These are phyloP conservation scores for Aspergillus ochraceus DNA, from an alignment of 2,329 filamentous ascomycete species.

Conservation along the genomic window DNA sequence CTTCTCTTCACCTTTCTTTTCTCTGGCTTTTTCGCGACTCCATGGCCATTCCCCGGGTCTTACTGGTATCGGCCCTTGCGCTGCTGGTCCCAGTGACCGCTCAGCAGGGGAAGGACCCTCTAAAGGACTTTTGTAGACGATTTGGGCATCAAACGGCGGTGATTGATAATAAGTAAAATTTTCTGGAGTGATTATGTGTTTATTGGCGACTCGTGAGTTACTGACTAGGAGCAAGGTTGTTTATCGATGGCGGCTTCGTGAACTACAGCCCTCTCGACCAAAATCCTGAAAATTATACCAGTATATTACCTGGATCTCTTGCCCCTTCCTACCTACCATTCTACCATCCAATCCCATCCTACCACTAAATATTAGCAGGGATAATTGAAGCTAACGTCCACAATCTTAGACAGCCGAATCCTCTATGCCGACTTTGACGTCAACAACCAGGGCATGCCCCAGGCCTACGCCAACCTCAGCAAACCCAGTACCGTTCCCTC, in stretches of 20 bases:
- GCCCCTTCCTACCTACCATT: background rate
- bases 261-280: slow-evolving; percentile 6
- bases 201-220: background rate
- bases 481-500: slow-evolving; percentile 1
- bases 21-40: background rate
- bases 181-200: background rate
- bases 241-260: slow-evolving; percentile 7
- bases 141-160: slow-evolving; percentile 7
- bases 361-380: too few relatives aligned
- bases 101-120: slow-evolving; percentile 3
- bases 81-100: background rate
- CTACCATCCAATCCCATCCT: too few relatives aligned
- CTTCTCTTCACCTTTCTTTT: background rate
- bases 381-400: too few relatives aligned
- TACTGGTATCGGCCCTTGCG: background rate
- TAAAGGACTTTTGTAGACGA: slow-evolving; percentile 4
- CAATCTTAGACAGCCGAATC: background rate
- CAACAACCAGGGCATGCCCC: slow-evolving; percentile 8
- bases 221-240: background rate
- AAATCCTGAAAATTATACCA: slow-evolving; percentile 2
- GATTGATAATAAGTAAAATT: slow-evolving; percentile 5
- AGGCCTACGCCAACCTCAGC: slow-evolving; percentile 3
- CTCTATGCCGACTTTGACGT: slow-evolving; percentile 8
- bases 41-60: background rate
- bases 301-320: background rate